Base-by-base conservation (phyloP, 2,329 filamentous ascomycete genomes). In the Aspergillus eucalypticola region DNA sequence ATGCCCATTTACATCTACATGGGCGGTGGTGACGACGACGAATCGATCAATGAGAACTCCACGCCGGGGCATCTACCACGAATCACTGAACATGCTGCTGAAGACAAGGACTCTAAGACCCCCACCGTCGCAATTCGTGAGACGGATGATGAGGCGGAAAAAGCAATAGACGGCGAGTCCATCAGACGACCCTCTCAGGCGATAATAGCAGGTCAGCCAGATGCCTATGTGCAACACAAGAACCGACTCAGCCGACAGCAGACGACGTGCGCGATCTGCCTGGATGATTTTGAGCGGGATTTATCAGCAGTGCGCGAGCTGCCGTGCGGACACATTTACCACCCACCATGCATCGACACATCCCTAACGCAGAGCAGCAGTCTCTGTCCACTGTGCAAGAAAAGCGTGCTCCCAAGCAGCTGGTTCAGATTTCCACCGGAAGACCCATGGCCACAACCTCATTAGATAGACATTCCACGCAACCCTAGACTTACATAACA, bases 291-390 rank as follows among this genome's bases (percentile, higher is more conserved):
- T 70, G 83, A 89, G 27, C 84, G 87, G 15, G 84, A 86, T 39
- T 78, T 82, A 17, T 89, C 90, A 0, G 84, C 87, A 19, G 92
- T 98, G 58, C 89, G 92, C 58, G 90, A 97, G 75, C 81, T 98
- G 2, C 87, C 91, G 0, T 99, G 95, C 68, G 88, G 90, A 0
- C 95, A 99, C 73, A 94, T 98, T 59, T 99, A 93, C 75, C 94
- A 99, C 66, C 89, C 91, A 0, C 89, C 90, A 65, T 99, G 95
- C 71, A 93, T 98, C 64, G 93, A 98, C 71, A 85, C 88, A 21
- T 96, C 95, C 69, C 81, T 98, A 11, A 82, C 84, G 46, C 83
- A 87, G 57, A 89, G 89, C 71, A 96, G 90, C 71, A 96, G 91
- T 17, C 82, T 97, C 2, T 99, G 95, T 70, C 94, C 95, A 0